These are phyloP conservation scores for Glycine tomentella DNA, from an alignment of 306 rosid genomes.

Conservation along the genomic window DNA sequence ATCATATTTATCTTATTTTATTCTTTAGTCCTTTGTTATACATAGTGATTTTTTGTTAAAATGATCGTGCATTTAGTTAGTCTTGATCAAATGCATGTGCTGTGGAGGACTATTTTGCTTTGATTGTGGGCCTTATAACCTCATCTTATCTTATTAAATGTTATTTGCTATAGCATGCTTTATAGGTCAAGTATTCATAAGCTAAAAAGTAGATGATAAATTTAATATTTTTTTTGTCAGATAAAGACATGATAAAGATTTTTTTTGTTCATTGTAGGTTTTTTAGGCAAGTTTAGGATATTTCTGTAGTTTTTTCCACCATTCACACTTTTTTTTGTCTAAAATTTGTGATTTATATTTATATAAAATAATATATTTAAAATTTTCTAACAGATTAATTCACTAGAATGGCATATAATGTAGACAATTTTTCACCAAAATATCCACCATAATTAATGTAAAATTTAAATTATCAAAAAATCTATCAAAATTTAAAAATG, in stretches of 20 bases:
- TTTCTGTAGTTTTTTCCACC: not conserved
- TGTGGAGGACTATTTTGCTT: conserved; percentile 34
- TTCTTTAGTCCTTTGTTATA: not conserved
- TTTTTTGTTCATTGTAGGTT: not conserved
- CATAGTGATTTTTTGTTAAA: not conserved
- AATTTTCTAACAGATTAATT: not conserved
- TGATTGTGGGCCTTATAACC: conserved; percentile 26
- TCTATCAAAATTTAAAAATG: not conserved
- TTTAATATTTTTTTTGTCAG: conserved; percentile 9
- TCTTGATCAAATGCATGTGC: conserved; percentile 37
- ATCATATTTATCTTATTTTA: not conserved
- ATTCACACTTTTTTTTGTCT: not conserved
- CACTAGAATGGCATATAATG: not conserved
- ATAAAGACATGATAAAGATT: not conserved
- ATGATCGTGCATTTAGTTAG: conserved; percentile 7
- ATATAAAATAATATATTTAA: not conserved
- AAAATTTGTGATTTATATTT: not conserved
- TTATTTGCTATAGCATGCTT: not conserved
- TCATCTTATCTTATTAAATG: conserved; percentile 18
- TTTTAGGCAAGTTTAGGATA: too few species aligned
- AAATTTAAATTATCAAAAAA: not conserved
- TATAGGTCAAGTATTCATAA: conserved; percentile 9
- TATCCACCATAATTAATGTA: too few species aligned
- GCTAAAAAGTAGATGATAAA: not conserved
- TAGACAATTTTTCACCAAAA: not conserved